phyloP scores from a whole-genome alignment of 768 basidiomycete species.

The Serendipita vermifera region DNA sequence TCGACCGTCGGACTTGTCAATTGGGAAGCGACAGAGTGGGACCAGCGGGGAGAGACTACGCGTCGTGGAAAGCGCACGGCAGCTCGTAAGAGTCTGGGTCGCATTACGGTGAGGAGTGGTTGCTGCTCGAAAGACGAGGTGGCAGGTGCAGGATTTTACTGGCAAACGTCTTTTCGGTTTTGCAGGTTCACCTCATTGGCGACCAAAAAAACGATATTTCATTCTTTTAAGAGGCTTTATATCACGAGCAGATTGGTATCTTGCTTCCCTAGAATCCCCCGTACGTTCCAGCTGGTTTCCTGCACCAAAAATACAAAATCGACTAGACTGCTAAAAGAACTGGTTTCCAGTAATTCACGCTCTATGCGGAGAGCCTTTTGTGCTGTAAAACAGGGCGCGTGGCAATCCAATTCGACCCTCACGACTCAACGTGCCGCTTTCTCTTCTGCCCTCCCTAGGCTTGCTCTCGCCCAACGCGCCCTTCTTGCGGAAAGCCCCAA shows the following conservation, averaged over 20 bases:
- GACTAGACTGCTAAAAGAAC: too few species aligned
- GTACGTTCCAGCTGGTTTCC: too few species aligned
- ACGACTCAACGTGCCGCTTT: neutral
- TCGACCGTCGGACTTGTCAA: constrained; percentile 6
- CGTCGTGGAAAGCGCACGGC: too few species aligned
- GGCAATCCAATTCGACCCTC: neutral
- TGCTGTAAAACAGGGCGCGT: neutral
- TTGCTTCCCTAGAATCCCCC: neutral
- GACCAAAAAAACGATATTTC: neutral
- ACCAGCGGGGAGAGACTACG: too few species aligned
- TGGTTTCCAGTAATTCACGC: neutral
- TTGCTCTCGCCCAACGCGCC: neutral
- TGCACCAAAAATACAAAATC: too few species aligned
- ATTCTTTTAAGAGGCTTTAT: neutral
- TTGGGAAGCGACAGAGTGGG: neutral
- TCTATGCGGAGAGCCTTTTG: constrained; percentile 4
- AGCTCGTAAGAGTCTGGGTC: too few species aligned
- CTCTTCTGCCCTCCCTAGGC: neutral
- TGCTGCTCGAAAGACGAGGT: neutral
- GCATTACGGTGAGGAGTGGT: too few species aligned
- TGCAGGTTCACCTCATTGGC: too few species aligned
- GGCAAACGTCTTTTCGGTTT: neutral
- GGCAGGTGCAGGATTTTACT: constrained; percentile 4
- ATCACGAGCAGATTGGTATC: neutral
- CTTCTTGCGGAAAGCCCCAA: too few species aligned